phyloP scores from a whole-genome alignment of 2,329 filamentous ascomycete genomes.

The Septoria petroselini region DNA sequence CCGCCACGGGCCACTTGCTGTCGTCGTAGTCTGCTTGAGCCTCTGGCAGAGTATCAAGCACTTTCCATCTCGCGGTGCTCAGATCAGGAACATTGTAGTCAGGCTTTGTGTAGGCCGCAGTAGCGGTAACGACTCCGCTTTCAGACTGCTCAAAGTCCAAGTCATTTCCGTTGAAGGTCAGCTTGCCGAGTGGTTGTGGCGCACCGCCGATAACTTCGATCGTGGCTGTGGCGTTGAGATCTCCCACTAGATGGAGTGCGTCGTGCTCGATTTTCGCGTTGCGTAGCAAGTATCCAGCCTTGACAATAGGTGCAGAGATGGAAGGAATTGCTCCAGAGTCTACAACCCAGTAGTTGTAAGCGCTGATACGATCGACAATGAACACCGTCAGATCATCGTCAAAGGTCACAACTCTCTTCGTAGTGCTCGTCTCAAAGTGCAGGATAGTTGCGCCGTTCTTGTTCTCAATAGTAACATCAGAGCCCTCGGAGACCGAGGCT shows the following conservation, averaged over 20 bases:
- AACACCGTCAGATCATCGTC: conserved; percentile 53
- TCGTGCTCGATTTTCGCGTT: conserved; percentile 55
- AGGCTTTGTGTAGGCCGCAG: conserved; percentile 51
- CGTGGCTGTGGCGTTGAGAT: conserved; percentile 66
- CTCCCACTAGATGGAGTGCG: conserved; percentile 63
- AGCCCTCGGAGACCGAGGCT: conserved; percentile 44
- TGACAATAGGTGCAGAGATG: conserved; percentile 53
- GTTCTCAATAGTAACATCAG: conserved; percentile 37
- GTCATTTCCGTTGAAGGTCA: conserved; percentile 60
- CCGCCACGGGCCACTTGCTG: conserved; percentile 60
- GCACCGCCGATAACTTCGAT: conserved; percentile 67
- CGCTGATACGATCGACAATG: conserved; percentile 61
- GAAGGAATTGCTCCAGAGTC: conserved; percentile 43
- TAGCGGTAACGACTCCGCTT: conserved; percentile 50
- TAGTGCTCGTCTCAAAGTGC: conserved; percentile 56
- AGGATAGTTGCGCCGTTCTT: conserved; percentile 48
- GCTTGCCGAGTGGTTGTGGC: conserved; percentile 49
- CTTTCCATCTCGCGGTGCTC: conserved; percentile 62
- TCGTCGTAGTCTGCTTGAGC: conserved; percentile 64
- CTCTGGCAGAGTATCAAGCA: conserved; percentile 69
- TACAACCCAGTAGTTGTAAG: conserved; percentile 67
- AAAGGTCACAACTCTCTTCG: conserved; percentile 53
- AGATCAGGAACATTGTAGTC: conserved; percentile 57
- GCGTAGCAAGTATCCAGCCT: conserved; percentile 63
- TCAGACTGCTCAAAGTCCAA: conserved; percentile 32